These are phyloP conservation scores for Peronospora tabacina DNA, from an alignment of 352 stramenopile species.

Conservation along the genomic window DNA sequence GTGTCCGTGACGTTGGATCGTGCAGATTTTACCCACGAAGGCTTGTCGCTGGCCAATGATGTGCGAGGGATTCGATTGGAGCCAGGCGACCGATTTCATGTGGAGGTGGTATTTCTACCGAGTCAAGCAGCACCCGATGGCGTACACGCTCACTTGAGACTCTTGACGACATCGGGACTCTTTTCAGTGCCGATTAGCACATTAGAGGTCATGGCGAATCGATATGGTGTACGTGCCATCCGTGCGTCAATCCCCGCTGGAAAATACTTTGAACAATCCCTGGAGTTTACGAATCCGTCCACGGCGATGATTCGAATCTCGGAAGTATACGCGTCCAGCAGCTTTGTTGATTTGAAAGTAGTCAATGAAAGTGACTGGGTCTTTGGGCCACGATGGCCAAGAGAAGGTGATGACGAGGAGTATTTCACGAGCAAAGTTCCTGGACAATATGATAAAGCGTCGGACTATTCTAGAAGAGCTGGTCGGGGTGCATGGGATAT, in stretches of 20 bases:
- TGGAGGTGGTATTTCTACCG: constrained; percentile 38
- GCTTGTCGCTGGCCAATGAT: constrained; percentile 34
- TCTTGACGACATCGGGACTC: constrained; percentile 41
- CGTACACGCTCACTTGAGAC: constrained; percentile 26
- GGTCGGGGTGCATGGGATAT: constrained; percentile 36
- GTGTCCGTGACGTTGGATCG: constrained; percentile 29
- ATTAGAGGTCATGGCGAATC: constrained; percentile 23
- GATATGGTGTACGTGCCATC: constrained; percentile 25
- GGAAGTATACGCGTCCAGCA: constrained; percentile 40
- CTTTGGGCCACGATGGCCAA: constrained; percentile 17
- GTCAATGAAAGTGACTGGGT: constrained; percentile 17
- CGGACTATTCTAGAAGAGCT: constrained; percentile 14
- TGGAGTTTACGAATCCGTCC: constrained; percentile 41
- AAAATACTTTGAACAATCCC: constrained; percentile 23
- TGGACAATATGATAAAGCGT: constrained; percentile 18
- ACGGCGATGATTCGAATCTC: constrained; percentile 35
- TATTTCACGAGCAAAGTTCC: constrained; percentile 6
- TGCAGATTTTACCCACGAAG: constrained; percentile 37
- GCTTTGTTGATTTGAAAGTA: constrained; percentile 28
- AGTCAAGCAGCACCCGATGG: constrained; percentile 20
- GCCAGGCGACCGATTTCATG: constrained; percentile 25
- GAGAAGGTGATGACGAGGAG: constrained; percentile 11
- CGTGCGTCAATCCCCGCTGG: constrained; percentile 29
- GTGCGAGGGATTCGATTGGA: constrained; percentile 32
- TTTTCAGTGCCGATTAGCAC: constrained; percentile 37